These are phyloP conservation scores for Phlyctochytrium arcticum DNA, from an alignment of 192 early-diverging fungal genomes.

Conservation along the genomic window DNA sequence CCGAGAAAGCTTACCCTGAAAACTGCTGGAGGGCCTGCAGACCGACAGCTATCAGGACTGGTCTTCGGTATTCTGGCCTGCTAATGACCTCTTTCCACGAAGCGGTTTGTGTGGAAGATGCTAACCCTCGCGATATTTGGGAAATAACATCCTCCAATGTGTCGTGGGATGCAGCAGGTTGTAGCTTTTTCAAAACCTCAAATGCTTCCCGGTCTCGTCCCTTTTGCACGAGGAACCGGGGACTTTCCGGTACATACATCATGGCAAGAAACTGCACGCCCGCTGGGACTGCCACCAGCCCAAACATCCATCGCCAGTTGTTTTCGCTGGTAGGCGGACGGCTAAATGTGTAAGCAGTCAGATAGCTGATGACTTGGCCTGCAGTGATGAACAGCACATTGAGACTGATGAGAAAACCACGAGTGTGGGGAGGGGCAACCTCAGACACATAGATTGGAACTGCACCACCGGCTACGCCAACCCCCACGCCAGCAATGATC, in stretches of 20 bases:
- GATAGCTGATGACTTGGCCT: conserved; percentile 51
- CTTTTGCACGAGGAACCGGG: not conserved
- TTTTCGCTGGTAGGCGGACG: not conserved
- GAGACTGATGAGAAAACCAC: conserved; percentile 70
- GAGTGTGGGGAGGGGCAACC: conserved; percentile 55
- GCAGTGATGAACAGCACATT: conserved; percentile 72
- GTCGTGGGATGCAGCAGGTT: not conserved
- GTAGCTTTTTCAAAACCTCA: not conserved
- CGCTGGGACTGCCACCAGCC: not conserved
- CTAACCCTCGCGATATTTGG: not conserved
- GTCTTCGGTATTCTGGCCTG: not conserved
- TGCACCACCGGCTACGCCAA: conserved; percentile 23
- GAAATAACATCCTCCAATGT: not conserved
- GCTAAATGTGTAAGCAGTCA: not conserved
- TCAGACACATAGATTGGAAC: conserved; percentile 75
- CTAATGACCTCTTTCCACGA: not conserved
- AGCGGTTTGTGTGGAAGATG: not conserved
- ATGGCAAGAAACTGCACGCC: not conserved
- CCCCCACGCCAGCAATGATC: not conserved
- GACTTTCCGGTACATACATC: not conserved
- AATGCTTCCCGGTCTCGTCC: not conserved
- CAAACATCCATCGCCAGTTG: conserved; percentile 1
- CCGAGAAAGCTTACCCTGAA: not conserved
- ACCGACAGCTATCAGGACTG: not conserved
- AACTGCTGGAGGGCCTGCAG: not conserved